A percentile compares a stretch with the other conserved stretches of the same genome.
Evolutionary conservation across 768 basidiomycete species (phyloP).

Genomic region (Hypholoma fasciculare): DNA sequence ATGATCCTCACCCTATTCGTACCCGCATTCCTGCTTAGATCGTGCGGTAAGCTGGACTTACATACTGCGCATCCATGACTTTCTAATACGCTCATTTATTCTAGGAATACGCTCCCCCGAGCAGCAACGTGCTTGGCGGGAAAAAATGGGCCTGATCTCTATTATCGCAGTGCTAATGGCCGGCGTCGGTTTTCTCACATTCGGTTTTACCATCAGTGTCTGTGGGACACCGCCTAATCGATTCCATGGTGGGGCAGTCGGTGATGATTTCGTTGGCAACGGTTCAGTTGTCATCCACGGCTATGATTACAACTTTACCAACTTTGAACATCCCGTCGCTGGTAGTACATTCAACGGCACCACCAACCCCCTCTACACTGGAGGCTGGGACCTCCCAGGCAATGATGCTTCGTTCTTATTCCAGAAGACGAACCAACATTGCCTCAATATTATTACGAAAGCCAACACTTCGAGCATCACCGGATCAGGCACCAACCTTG

Average conservation of each 20-base stretch:
- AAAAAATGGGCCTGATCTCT: slow-evolving; percentile 92
- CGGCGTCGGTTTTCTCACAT: slow-evolving; percentile 94
- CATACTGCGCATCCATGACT: neutral
- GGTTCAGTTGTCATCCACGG: slow-evolving; percentile 93
- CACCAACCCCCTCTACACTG: slow-evolving; percentile 81
- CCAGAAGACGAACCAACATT: slow-evolving; percentile 87
- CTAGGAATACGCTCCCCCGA: slow-evolving; percentile 88
- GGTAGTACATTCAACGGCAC: slow-evolving; percentile 70
- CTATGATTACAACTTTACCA: slow-evolving; percentile 87
- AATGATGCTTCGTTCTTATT: slow-evolving; percentile 95
- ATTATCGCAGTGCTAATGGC: slow-evolving; percentile 87
- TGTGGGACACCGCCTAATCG: slow-evolving; percentile 87
- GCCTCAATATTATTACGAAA: slow-evolving; percentile 73
- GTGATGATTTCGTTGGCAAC: slow-evolving; percentile 66
- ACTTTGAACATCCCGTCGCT: slow-evolving; percentile 80
- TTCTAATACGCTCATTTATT: neutral
- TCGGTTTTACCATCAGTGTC: slow-evolving; percentile 94
- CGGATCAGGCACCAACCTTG: slow-evolving; percentile 56
- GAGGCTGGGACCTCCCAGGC: slow-evolving; percentile 75
- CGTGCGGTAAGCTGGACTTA: slow-evolving; percentile 66
- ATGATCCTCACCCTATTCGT: slow-evolving; percentile 80
- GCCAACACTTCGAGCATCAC: slow-evolving; percentile 72
- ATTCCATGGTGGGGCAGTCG: slow-evolving; percentile 77
- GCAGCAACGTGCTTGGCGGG: slow-evolving; percentile 95
- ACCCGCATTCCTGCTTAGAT: slow-evolving; percentile 73